Conservation (phyloP, 139 green algal species). For the Volvox reticuliferus region DNA sequence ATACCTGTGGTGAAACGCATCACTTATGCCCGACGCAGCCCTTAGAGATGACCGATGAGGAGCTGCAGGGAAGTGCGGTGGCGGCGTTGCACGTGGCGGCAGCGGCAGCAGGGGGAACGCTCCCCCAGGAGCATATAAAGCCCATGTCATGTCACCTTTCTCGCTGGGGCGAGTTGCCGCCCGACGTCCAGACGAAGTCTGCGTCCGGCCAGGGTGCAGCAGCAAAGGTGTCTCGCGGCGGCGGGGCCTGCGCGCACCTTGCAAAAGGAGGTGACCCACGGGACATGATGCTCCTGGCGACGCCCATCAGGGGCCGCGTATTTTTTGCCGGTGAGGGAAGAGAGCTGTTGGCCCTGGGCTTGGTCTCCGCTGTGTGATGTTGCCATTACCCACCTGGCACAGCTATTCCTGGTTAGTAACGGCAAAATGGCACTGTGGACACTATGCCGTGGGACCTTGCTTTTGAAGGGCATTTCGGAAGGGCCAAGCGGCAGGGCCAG, state of each 20-base stretch:
- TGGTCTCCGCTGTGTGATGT: no score
- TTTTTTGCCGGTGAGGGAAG: conserved; percentile 33
- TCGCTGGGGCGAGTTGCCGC: neutral
- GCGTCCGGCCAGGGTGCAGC: neutral
- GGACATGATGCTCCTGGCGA: conserved; percentile 37
- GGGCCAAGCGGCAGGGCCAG: no score
- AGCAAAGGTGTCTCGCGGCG: neutral
- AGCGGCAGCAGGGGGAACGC: neutral
- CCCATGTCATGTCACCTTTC: neutral
- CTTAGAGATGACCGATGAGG: neutral
- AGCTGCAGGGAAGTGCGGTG: neutral
- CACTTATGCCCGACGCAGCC: neutral
- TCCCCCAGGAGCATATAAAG: neutral
- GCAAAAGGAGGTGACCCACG: neutral
- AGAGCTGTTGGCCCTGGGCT: no score
- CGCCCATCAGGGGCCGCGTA: neutral
- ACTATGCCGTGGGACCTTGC: no score
- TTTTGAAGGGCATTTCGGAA: no score
- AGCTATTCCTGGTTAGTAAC: no score
- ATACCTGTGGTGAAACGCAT: no score
- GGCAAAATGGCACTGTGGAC: no score
- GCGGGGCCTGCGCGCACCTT: neutral
- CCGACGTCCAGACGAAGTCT: neutral
- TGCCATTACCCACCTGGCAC: no score
- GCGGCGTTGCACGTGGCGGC: neutral